These are phyloP conservation scores for Miscanthus sacchariflorus DNA, from an alignment of 202 grass and related monocot genomes.

Conservation along the genomic window DNA sequence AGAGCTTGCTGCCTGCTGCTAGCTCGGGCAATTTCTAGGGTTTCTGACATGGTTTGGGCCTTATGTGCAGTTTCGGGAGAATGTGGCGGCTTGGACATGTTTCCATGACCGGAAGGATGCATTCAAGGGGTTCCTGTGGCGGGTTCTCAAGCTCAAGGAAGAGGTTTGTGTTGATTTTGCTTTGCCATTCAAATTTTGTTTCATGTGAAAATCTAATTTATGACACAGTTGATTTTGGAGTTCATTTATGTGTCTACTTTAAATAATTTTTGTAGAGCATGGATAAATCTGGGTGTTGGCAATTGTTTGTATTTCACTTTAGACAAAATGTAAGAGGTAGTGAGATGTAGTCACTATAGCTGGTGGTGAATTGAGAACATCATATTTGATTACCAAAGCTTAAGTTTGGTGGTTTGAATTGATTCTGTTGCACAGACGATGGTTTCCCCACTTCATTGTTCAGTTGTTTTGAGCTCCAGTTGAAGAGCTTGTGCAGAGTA, in stretches of 20 bases:
- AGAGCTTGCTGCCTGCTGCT: neutral
- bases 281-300: neutral
- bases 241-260: conserved; percentile 16
- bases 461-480: conserved; percentile 23
- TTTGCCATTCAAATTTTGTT: conserved; percentile 3
- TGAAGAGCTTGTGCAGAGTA: neutral
- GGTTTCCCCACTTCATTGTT: neutral
- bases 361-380: conserved; percentile 10
- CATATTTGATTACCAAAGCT: conserved; percentile 25
- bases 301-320: neutral
- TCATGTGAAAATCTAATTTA: conserved; percentile 5
- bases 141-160: conserved; percentile 90
- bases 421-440: conserved; percentile 1
- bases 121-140: conserved; percentile 78
- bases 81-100: conserved; percentile 86
- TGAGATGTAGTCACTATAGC: conserved; percentile 9
- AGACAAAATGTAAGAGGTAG: conserved; percentile 18
- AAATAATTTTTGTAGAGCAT: conserved; percentile 10
- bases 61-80: conserved; percentile 82
- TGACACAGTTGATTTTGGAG: neutral
- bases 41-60: conserved; percentile 45
- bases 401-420: neutral
- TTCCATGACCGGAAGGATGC: conserved; percentile 85
- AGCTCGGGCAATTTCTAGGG: conserved; percentile 37
- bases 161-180: conserved; percentile 57